These are phyloP conservation scores for Mortierella sp. DNA, from an alignment of 371 early-diverging fungal species.

Conservation along the genomic window DNA sequence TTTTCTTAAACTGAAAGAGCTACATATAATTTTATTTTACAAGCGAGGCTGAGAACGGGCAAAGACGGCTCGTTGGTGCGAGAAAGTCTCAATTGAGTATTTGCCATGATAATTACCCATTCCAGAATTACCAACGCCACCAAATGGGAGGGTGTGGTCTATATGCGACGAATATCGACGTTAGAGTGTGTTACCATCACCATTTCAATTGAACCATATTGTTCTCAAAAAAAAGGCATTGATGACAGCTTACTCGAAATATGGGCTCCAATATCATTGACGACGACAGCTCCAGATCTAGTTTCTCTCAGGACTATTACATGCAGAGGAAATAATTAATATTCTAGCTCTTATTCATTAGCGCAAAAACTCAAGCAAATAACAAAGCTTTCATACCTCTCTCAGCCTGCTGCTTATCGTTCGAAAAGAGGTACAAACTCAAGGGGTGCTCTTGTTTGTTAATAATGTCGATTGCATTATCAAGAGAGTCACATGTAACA, in stretches of 20 bases:
- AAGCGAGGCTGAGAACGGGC: constrained; percentile 34
- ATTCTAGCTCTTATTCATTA: not conserved
- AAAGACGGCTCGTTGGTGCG: constrained; percentile 71
- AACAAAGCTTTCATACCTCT: constrained; percentile 21
- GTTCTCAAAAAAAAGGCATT: not conserved
- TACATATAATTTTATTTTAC: constrained; percentile 14
- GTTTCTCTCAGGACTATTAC: constrained; percentile 67
- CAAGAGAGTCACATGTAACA: constrained; percentile 69
- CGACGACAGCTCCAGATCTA: constrained; percentile 77
- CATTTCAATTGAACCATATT: not conserved
- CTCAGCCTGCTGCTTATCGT: constrained; percentile 48
- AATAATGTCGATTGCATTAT: constrained; percentile 75
- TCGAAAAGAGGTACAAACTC: constrained; percentile 74
- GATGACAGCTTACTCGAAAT: constrained; percentile 28
- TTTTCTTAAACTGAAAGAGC: not conserved
- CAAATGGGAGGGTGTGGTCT: constrained; percentile 82
- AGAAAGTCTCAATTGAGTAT: constrained; percentile 78
- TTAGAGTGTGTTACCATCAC: not conserved
- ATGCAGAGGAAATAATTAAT: not conserved
- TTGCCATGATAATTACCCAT: constrained; percentile 87
- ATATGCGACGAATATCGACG: constrained; percentile 11
- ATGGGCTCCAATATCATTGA: constrained; percentile 76
- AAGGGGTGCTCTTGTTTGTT: constrained; percentile 75
- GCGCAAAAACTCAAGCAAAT: not conserved
- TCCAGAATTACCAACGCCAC: constrained; percentile 91